phyloP scores from a whole-genome alignment of 257 asterid genomes.

The Leonotis leonurus region DNA sequence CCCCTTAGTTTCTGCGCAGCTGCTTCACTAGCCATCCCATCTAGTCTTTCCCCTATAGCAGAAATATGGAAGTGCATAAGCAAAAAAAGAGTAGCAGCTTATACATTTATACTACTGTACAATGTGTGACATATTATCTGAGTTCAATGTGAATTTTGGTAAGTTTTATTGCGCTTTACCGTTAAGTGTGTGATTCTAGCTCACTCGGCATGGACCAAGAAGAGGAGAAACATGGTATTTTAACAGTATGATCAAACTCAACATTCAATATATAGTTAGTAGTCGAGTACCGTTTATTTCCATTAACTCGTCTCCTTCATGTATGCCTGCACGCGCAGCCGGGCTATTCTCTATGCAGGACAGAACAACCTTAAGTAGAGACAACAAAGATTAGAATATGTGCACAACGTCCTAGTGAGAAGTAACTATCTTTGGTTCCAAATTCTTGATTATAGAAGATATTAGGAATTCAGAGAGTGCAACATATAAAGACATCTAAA shows the following conservation, averaged over 20 bases:
- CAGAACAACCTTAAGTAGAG: conserved; percentile 61
- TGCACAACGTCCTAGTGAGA: too few species aligned
- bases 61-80: background rate
- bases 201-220: background rate
- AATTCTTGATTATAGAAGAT: background rate
- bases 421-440: background rate
- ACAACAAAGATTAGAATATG: background rate
- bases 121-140: background rate
- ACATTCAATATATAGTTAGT: background rate
- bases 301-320: conserved; percentile 80
- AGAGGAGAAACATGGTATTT: background rate
- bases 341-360: conserved; percentile 89
- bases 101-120: background rate
- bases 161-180: background rate
- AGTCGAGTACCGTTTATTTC: conserved; percentile 65
- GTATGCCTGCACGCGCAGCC: conserved; percentile 96
- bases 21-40: conserved; percentile 76
- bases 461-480: background rate
- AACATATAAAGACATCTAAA: background rate
- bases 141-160: background rate
- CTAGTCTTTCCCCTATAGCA: conserved; percentile 65
- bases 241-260: background rate
- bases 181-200: background rate
- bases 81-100: background rate
- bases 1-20: conserved; percentile 95